Conservation (phyloP, 441 rosid species). For the Gossypium gossypioides region DNA sequence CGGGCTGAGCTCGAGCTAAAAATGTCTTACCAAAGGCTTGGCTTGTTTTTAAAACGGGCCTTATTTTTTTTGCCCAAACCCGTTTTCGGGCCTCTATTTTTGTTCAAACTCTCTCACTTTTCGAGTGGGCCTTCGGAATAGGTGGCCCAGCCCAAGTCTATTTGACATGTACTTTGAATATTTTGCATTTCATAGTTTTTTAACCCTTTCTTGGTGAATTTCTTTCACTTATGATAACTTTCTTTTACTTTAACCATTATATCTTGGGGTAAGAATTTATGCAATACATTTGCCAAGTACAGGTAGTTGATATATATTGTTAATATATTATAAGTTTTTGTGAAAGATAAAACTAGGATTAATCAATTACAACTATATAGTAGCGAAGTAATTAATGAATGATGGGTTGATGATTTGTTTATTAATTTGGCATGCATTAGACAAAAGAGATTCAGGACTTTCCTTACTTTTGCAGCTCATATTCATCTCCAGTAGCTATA, state of each 20-base stretch:
- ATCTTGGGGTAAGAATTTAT: neutral
- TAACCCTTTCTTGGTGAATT: too few species aligned
- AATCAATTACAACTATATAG: neutral
- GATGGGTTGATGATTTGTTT: neutral
- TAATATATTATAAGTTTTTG: neutral
- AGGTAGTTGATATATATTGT: neutral
- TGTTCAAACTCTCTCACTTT: too few species aligned
- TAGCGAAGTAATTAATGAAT: neutral
- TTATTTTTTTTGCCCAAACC: too few species aligned
- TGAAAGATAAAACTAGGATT: neutral
- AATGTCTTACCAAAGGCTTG: too few species aligned
- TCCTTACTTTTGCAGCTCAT: neutral
- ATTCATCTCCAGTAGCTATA: too few species aligned
- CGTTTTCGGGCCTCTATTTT: too few species aligned
- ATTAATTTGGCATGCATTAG: neutral
- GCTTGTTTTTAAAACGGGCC: too few species aligned
- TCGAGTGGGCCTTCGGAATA: rapidly evolving
- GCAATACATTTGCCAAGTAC: neutral
- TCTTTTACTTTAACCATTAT: too few species aligned
- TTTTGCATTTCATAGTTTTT: neutral
- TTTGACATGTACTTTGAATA: neutral
- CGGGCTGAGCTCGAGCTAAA: too few species aligned
- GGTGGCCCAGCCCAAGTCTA: too few species aligned
- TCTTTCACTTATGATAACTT: too few species aligned
- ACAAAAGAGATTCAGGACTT: neutral